phyloP scores from a whole-genome alignment of 495 filamentous ascomycete genomes.

The Tuber calosporum region DNA sequence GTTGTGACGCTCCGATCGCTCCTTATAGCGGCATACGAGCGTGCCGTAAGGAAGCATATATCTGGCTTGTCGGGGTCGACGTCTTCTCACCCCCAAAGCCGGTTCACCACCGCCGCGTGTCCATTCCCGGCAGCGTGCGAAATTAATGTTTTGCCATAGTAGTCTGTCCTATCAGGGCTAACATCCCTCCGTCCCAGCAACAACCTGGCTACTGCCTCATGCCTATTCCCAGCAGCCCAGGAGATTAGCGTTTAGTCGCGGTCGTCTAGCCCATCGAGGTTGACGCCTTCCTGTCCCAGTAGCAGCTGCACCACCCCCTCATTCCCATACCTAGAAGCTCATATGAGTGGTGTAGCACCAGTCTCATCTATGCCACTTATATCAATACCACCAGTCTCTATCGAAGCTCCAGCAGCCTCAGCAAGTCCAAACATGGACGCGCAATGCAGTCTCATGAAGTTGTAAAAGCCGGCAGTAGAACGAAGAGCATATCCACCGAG shows the following conservation, averaged over 20 bases:
- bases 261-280: not conserved
- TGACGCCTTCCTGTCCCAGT: not conserved
- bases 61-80: not conserved
- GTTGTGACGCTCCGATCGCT: too few species aligned
- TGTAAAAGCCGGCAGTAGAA: not conserved
- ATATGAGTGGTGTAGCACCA: not conserved
- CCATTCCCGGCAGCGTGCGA: not conserved
- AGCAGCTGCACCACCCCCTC: not conserved
- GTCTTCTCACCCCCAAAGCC: not conserved
- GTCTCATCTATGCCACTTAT: not conserved
- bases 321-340: not conserved
- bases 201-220: not conserved
- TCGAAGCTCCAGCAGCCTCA: not conserved
- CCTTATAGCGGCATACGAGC: not conserved
- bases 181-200: not conserved
- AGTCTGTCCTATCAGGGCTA: not conserved
- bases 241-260: not conserved
- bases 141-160: not conserved
- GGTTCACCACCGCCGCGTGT: not conserved
- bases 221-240: not conserved
- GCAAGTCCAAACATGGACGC: not conserved
- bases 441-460: not conserved
- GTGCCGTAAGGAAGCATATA: fast-evolving
- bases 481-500: not conserved
- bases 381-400: too few species aligned